These are phyloP conservation scores for Omphalotus olearius DNA, from an alignment of 1,284 basidiomycete species.

Conservation along the genomic window DNA sequence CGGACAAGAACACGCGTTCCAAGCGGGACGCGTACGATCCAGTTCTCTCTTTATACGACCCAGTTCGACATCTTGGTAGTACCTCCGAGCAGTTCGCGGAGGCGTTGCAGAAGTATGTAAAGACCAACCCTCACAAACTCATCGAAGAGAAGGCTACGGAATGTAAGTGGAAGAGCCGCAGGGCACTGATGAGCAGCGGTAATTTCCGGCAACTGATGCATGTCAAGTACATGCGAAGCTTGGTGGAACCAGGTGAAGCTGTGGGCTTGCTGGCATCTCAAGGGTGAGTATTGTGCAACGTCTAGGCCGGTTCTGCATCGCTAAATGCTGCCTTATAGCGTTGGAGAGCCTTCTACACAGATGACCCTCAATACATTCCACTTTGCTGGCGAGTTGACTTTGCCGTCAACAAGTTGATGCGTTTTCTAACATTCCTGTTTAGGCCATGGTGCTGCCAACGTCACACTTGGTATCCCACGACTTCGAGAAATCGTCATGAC, in stretches of 20 bases:
- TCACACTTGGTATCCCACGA: slow-evolving; percentile 98
- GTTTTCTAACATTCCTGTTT: slow-evolving; percentile 9
- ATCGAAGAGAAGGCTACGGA: slow-evolving; percentile 57
- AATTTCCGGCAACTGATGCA: slow-evolving; percentile 83
- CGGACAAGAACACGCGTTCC: slow-evolving; percentile 33
- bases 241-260: slow-evolving; percentile 97
- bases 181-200: slow-evolving; percentile 46
- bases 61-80: slow-evolving; percentile 80
- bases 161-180: slow-evolving; percentile 38
- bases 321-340: slow-evolving; percentile 41
- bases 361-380: slow-evolving; percentile 99
- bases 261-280: slow-evolving; percentile 98
- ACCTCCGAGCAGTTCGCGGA: slow-evolving; percentile 93
- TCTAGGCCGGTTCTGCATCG: neutral
- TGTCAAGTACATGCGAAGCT: slow-evolving; percentile 87
- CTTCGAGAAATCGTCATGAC: slow-evolving; percentile 99
- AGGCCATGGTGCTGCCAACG: slow-evolving; percentile 99
- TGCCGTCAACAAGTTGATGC: neutral
- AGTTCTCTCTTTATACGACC: slow-evolving; percentile 74
- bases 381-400: slow-evolving; percentile 73
- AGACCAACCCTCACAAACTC: slow-evolving; percentile 74
- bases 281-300: slow-evolving; percentile 54
- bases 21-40: slow-evolving; percentile 65
- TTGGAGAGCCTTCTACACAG: slow-evolving; percentile 98
- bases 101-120: slow-evolving; percentile 79